A percentile compares a stretch with the other conserved stretches of the same genome.
Conservation (phyloP, 2,329 filamentous ascomycete genomes). For the Verticillium tricorpus region DNA sequence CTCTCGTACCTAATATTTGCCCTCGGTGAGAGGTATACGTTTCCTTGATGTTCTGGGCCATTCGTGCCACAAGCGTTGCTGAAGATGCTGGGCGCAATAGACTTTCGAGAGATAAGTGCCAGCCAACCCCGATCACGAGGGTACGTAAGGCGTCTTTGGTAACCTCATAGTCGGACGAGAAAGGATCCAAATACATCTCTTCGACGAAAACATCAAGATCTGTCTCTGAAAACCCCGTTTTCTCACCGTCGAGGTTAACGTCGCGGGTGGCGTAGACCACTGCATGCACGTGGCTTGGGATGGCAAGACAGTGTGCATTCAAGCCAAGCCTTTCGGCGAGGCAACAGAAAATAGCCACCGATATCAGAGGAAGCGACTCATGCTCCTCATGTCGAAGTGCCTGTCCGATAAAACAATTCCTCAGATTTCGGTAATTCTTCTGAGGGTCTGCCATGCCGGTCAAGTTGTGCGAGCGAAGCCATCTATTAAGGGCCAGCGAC, state of each 20-base stretch:
- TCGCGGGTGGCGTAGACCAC: constrained; percentile 63
- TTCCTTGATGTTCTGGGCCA: constrained; percentile 75
- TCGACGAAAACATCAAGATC: constrained; percentile 19
- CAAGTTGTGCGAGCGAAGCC: constrained; percentile 64
- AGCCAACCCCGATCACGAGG: constrained; percentile 49
- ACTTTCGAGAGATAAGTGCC: constrained; percentile 33
- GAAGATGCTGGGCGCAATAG: constrained; percentile 63
- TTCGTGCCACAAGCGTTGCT: constrained; percentile 67
- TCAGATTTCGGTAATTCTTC: constrained; percentile 68
- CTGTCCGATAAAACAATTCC: constrained; percentile 84
- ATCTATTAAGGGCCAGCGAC: constrained; percentile 63
- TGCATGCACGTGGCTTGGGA: constrained; percentile 81
- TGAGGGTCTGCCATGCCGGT: constrained; percentile 64
- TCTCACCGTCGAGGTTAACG: constrained; percentile 53
- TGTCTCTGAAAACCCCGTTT: constrained; percentile 20
- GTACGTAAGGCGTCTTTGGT: constrained; percentile 51
- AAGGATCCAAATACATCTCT: constrained; percentile 82
- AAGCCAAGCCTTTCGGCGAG: constrained; percentile 72
- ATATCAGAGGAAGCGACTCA: constrained; percentile 80
- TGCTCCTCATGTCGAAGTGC: constrained; percentile 69
- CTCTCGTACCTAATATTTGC: background rate
- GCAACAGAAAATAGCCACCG: constrained; percentile 79
- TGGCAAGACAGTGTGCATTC: constrained; percentile 72
- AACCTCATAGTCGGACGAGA: constrained; percentile 65
- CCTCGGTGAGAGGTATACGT: constrained; percentile 40